A percentile compares a stretch with the other conserved stretches of the same genome.
phyloP scores from a whole-genome alignment of 805 yeast species.

The Huiozyma sinensis region DNA sequence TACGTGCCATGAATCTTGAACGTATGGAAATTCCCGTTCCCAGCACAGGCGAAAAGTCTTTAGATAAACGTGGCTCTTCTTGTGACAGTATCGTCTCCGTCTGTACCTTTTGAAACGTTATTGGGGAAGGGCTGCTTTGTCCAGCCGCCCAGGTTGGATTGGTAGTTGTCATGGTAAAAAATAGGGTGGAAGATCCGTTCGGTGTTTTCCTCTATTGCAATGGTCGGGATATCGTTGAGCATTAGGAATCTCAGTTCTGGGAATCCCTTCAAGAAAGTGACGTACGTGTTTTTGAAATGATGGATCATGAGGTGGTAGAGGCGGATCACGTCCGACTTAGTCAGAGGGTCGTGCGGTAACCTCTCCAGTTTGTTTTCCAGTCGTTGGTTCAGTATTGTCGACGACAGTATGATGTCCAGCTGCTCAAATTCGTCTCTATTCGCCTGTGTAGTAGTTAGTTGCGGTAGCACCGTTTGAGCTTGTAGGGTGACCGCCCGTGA shows the following conservation, averaged over 20 bases:
- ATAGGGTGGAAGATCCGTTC: conserved; percentile 28
- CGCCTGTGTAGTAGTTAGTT: background rate
- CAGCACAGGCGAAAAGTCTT: background rate
- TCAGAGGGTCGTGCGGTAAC: conserved; percentile 24
- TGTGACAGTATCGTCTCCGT: conserved; percentile 10
- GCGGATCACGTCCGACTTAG: conserved; percentile 25
- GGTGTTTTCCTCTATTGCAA: conserved; percentile 21
- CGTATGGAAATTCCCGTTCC: background rate
- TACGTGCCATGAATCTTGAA: background rate
- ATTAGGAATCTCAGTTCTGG: conserved; percentile 29
- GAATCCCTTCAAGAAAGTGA: conserved; percentile 27
- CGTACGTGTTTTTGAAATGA: conserved; percentile 27
- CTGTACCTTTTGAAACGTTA: conserved; percentile 7
- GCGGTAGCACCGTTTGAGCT: background rate
- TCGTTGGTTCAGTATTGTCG: conserved; percentile 1
- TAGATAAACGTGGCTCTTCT: conserved; percentile 14
- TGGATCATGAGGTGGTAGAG: conserved; percentile 32
- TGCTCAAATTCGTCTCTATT: background rate
- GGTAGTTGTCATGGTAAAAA: conserved; percentile 26
- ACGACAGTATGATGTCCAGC: conserved; percentile 1
- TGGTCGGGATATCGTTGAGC: conserved; percentile 30
- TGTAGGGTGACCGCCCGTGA: background rate
- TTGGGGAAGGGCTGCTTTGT: conserved; percentile 8
- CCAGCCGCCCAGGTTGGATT: conserved; percentile 27
- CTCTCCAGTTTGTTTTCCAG: conserved; percentile 8